A percentile compares a stretch with the other conserved stretches of the same genome.
These are phyloP conservation scores for Ogataea zsoltii DNA, from an alignment of 805 yeast species.

Conservation along the genomic window DNA sequence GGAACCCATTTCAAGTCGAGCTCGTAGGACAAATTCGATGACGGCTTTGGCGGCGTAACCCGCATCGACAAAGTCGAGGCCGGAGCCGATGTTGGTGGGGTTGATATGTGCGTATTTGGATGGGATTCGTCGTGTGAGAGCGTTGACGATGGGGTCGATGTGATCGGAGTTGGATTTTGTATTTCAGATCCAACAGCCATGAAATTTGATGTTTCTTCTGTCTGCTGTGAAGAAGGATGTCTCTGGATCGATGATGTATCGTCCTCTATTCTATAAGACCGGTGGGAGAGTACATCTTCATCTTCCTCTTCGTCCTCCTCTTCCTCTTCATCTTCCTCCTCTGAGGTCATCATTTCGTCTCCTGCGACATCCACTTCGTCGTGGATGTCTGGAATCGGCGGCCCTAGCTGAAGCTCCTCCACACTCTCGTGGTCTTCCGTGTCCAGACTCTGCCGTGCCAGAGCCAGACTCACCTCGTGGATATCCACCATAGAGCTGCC, in stretches of 20 bases:
- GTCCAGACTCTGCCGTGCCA: neutral
- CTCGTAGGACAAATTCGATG: constrained; percentile 1
- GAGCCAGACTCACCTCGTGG: neutral
- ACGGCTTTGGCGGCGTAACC: neutral
- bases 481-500: neutral
- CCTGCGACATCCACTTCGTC: constrained; percentile 30
- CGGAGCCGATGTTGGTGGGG: constrained; percentile 7
- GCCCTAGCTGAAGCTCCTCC: constrained; percentile 6
- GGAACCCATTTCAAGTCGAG: constrained; percentile 10
- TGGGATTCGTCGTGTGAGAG: constrained; percentile 2
- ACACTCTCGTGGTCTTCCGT: neutral
- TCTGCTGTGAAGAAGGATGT: constrained; percentile 6
- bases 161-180: constrained; percentile 6
- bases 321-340: constrained; percentile 27
- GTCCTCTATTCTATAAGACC: constrained; percentile 15
- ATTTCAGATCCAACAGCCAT: too few species aligned
- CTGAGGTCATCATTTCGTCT: constrained; percentile 33
- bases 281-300: constrained; percentile 20
- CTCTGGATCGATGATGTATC: neutral
- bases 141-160: constrained; percentile 13
- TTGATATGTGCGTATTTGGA: neutral
- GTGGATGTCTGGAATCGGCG: constrained; percentile 23
- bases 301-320: constrained; percentile 11
- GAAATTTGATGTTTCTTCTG: neutral
- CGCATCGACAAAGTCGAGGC: constrained; percentile 7